Evolutionary conservation across 106 monocot genomes (phyloP), one percentile per base, ranked within the genome.

Genomic region (Posidonia australis): DNA sequence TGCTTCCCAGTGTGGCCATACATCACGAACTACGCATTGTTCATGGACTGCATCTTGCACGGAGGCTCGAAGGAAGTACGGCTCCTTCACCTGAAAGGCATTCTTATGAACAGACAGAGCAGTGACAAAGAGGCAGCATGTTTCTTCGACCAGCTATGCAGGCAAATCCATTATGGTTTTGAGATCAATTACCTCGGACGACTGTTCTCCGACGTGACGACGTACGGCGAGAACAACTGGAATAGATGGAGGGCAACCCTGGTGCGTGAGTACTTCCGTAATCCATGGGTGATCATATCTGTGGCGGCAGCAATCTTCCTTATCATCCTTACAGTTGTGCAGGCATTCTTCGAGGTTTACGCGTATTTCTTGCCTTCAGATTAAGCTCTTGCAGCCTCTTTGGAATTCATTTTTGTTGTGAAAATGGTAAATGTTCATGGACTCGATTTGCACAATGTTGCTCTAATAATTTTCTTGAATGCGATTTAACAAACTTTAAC

Each of bases 21-120:
- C 53, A 20, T 75, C 60, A 67, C 62, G 3, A 31, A 13, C 44
- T 75, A 75, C 43, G 51, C 43, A 1, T 5, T 62, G 11, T 62
- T 75, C 51, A 60, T 67, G 60, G 61, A 65, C 42, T 30, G 36
- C n/a, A 43, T 73, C 64, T 44, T 81, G 16, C 58, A 46, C 64
- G 19, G 74, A 62, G 29, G 54, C 3, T 13, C 72, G 0, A 16
- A n/a, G 0, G 81, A 85, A 43, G 72, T 81, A 0, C 44, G 29
- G 1, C 7, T 85, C 5, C 77, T 85, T 0, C 19, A 17, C 30
- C 13, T 44, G 27, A 54, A 27, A 12, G 72, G 75, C 0, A 66
- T 85, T 12, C 24, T 85, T 0, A 51, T 46, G 13, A 72, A 44
- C 47, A 49, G 19, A 13, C 36, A 78, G 51, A 46, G 54, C 28